Evolutionary conservation across 768 basidiomycete species (phyloP).

Genomic region (Trametes cubensis): DNA sequence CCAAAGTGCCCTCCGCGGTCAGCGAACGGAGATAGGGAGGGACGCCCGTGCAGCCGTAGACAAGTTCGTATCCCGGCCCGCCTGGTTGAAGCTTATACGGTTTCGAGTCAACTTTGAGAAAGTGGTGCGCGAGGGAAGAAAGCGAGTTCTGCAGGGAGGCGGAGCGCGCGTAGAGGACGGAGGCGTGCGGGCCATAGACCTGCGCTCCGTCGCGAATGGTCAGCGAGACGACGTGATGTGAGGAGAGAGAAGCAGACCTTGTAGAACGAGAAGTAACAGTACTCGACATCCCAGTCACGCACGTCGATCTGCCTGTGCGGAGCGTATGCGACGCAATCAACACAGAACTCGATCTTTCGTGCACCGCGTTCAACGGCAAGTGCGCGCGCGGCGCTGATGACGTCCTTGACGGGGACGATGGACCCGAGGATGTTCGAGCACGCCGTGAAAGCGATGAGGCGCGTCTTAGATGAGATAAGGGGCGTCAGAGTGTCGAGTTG

Average conservation of each 20-base stretch:
- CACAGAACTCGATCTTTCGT: constrained; percentile 62
- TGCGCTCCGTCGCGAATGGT: constrained; percentile 31
- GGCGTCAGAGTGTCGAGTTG: constrained; percentile 59
- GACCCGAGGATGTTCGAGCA: constrained; percentile 79
- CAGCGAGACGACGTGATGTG: background rate
- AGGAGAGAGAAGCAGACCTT: constrained; percentile 51
- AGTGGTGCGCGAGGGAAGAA: constrained; percentile 67
- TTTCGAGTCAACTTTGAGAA: constrained; percentile 50
- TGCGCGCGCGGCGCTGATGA: constrained; percentile 53
- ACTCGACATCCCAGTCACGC: constrained; percentile 77
- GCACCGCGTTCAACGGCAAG: constrained; percentile 56
- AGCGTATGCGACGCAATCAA: constrained; percentile 82
- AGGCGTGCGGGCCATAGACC: constrained; percentile 77
- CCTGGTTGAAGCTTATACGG: constrained; percentile 72
- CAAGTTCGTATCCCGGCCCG: constrained; percentile 74
- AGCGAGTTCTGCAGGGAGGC: constrained; percentile 54
- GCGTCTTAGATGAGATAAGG: constrained; percentile 65
- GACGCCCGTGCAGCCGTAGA: constrained; percentile 61
- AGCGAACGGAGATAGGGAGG: constrained; percentile 66
- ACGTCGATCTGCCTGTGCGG: constrained; percentile 76
- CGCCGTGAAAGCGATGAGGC: constrained; percentile 72
- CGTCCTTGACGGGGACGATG: constrained; percentile 60
- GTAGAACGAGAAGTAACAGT: constrained; percentile 71
- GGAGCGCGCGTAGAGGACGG: constrained; percentile 62
- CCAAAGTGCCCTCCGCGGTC: constrained; percentile 45